A percentile compares a stretch with the other conserved stretches of the same genome.
phyloP scores from a whole-genome alignment of 2,329 filamentous ascomycete species.

The Kalaharituber pfeilii region DNA sequence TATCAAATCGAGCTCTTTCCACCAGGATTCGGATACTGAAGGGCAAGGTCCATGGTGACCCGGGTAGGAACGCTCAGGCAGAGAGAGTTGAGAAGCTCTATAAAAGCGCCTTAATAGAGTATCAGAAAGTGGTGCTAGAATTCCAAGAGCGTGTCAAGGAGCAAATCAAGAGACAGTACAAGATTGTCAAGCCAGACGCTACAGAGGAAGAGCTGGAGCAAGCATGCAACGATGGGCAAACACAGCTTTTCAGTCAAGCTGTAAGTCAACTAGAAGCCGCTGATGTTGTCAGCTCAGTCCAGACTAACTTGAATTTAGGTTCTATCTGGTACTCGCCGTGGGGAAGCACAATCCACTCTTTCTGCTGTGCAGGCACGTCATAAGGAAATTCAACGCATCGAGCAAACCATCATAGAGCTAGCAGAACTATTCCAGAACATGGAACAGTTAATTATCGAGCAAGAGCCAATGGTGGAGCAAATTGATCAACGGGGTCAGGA shows the following conservation, averaged over 20 bases:
- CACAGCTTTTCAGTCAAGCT: slow-evolving; percentile 76
- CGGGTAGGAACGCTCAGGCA: slow-evolving; percentile 63
- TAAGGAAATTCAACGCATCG: slow-evolving; percentile 77
- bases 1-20: slow-evolving; percentile 60
- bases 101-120: slow-evolving; percentile 63
- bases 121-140: slow-evolving; percentile 60
- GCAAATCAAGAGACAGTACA: slow-evolving; percentile 75
- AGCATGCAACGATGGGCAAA: slow-evolving; percentile 53
- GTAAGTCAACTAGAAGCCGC: slow-evolving; percentile 26
- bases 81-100: slow-evolving; percentile 62
- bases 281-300: slow-evolving; percentile 14
- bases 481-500: slow-evolving; percentile 82
- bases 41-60: slow-evolving; percentile 55
- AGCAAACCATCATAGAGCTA: slow-evolving; percentile 73
- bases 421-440: slow-evolving; percentile 79
- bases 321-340: slow-evolving; percentile 54
- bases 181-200: slow-evolving; percentile 71
- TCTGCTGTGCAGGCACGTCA: slow-evolving; percentile 69
- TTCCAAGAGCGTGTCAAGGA: slow-evolving; percentile 67
- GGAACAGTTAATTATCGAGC: slow-evolving; percentile 68
- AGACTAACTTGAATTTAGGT: not conserved
- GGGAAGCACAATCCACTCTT: slow-evolving; percentile 63
- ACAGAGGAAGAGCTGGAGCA: slow-evolving; percentile 59
- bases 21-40: slow-evolving; percentile 69
- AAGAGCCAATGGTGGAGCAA: slow-evolving; percentile 60